These are phyloP conservation scores for Malus hybrid DNA, from an alignment of 331 rosid species.

Conservation along the genomic window DNA sequence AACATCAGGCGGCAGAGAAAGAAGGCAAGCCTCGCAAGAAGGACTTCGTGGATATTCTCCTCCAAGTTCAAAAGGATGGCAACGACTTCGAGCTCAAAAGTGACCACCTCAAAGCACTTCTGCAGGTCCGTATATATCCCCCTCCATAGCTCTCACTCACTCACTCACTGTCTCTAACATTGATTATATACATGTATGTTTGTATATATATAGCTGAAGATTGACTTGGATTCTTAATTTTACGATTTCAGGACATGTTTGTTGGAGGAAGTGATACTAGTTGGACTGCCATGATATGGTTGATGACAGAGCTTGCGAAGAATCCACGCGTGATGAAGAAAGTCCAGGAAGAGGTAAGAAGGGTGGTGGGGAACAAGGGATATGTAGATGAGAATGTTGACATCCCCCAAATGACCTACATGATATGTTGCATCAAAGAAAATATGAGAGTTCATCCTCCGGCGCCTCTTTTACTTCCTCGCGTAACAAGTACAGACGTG, in stretches of 20 bases:
- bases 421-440: constrained; percentile 43
- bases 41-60: constrained; percentile 39
- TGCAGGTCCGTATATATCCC: constrained; percentile 5
- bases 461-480: constrained; percentile 21
- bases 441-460: constrained; percentile 46
- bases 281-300: constrained; percentile 32
- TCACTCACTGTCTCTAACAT: too few relatives aligned
- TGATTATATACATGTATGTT: background rate
- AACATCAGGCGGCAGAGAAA: constrained; percentile 9
- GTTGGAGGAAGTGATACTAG: constrained; percentile 33
- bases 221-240: background rate
- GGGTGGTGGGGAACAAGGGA: constrained; percentile 4
- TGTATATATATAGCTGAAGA: background rate
- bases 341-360: constrained; percentile 41
- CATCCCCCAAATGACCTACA: constrained; percentile 28
- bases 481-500: constrained; percentile 18
- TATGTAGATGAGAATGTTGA: background rate
- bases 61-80: constrained; percentile 13
- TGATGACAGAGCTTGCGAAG: constrained; percentile 28
- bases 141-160: background rate
- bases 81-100: constrained; percentile 5
- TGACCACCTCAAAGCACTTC: constrained; percentile 30
- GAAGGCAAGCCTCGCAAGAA: background rate
- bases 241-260: constrained; percentile 40
- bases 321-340: constrained; percentile 39